Conservation (phyloP, 805 yeast species). For the Grigorovia transvaalensis region DNA sequence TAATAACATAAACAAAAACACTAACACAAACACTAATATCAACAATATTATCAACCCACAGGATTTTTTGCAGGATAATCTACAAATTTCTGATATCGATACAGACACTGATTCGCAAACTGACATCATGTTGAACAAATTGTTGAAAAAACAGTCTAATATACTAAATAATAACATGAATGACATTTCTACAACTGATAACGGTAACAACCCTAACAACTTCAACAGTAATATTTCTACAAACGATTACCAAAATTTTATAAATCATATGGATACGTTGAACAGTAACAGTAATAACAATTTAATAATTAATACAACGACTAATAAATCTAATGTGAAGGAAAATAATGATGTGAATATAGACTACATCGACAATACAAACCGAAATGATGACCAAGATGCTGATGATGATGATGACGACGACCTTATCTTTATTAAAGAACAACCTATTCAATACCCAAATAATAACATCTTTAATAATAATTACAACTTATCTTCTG, state of each 20-base stretch:
- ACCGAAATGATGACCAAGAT: conserved; percentile 2
- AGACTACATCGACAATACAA: not conserved
- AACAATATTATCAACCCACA: not conserved
- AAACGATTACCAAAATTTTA: not conserved
- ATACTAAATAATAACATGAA: not conserved
- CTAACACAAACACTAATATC: not conserved
- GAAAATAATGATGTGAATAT: too few species aligned
- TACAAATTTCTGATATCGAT: not conserved
- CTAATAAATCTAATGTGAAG: not conserved
- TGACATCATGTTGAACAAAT: not conserved
- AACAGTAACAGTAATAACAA: not conserved
- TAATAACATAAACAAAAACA: too few species aligned
- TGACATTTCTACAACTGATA: not conserved
- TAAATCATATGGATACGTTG: not conserved
- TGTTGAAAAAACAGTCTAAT: not conserved
- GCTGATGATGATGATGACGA: conserved; percentile 15
- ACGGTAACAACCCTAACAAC: not conserved
- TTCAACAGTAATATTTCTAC: not conserved
- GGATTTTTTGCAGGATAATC: not conserved
- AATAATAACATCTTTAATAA: not conserved
- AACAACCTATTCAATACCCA: conserved; percentile 15
- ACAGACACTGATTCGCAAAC: not conserved
- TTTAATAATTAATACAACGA: not conserved
- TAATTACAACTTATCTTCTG: not conserved
- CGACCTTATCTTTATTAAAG: conserved; percentile 23